Evolutionary conservation across 1,284 basidiomycete genomes (phyloP).

Genomic region (Pterulicium gracile): DNA sequence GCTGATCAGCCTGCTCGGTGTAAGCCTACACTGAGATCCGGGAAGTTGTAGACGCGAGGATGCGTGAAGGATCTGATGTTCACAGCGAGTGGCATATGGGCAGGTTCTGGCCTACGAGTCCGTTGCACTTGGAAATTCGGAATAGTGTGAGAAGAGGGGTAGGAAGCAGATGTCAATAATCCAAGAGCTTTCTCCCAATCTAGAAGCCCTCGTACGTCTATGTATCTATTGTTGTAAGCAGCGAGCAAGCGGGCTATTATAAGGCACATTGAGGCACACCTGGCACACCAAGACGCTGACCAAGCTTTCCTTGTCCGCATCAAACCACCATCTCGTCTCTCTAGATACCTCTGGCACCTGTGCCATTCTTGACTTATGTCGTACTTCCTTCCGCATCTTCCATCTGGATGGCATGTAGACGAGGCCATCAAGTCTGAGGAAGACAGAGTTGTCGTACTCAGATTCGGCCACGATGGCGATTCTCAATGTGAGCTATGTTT

Average conservation of each 20-base stretch:
- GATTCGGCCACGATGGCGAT: conserved; percentile 96
- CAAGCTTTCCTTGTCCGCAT: neutral
- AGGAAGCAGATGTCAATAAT: no score
- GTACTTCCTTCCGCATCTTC: conserved; percentile 85
- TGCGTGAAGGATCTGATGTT: no score
- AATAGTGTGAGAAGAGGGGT: no score
- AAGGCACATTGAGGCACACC: neutral
- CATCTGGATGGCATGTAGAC: conserved; percentile 95
- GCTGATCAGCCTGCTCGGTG: no score
- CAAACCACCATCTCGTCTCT: neutral
- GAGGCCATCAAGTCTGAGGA: conserved; percentile 98
- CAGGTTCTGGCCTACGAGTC: no score
- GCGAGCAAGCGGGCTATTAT: neutral
- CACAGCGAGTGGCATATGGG: no score
- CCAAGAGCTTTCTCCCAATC: neutral
- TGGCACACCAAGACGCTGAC: neutral
- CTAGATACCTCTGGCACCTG: no score
- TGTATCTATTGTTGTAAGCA: neutral
- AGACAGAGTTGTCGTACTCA: conserved; percentile 89
- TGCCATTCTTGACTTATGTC: conserved; percentile 39
- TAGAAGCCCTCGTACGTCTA: neutral
- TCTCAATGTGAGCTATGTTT: conserved; percentile 49
- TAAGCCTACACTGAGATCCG: no score
- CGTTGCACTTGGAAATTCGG: no score
- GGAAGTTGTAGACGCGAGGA: no score